Evolutionary conservation across 805 yeast species (phyloP).

Genomic region (Alloascoidea africana): DNA sequence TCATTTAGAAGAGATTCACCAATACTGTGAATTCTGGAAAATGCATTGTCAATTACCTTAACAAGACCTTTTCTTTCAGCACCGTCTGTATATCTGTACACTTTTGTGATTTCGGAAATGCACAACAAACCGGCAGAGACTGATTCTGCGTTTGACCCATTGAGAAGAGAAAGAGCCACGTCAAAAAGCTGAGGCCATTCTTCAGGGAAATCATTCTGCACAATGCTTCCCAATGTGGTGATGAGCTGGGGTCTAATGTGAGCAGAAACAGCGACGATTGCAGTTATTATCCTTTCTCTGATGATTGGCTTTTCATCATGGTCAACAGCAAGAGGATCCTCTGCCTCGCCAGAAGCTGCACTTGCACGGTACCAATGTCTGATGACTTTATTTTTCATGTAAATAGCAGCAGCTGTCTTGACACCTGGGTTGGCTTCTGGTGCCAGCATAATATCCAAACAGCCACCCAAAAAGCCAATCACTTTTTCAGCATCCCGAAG

Average conservation of each 20-base stretch:
- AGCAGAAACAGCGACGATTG: conserved; percentile 34
- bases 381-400: conserved; percentile 60
- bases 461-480: conserved; percentile 71
- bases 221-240: conserved; percentile 32
- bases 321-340: conserved; percentile 26
- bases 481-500: conserved; percentile 36
- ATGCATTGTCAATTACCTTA: conserved; percentile 29
- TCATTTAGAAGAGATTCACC: conserved; percentile 31
- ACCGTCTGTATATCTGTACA: conserved; percentile 49
- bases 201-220: conserved; percentile 32
- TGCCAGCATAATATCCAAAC: conserved; percentile 57
- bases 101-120: conserved; percentile 41
- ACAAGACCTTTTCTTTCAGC: conserved; percentile 31
- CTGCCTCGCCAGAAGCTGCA: conserved; percentile 11
- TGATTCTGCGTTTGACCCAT: conserved; percentile 24
- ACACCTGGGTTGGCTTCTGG: conserved; percentile 34
- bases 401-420: conserved; percentile 65
- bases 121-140: conserved; percentile 43
- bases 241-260: conserved; percentile 26
- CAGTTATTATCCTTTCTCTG: conserved; percentile 50
- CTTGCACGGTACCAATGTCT: conserved; percentile 40
- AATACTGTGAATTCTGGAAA: conserved; percentile 41
- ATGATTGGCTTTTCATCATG: conserved; percentile 63
- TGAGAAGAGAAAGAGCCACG: conserved; percentile 28
- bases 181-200: conserved; percentile 42